Percentiles rank a stretch among this genome's conserved stretches.
Conservation (phyloP, 768 basidiomycete genomes). For the Podaxis rugospora region DNA sequence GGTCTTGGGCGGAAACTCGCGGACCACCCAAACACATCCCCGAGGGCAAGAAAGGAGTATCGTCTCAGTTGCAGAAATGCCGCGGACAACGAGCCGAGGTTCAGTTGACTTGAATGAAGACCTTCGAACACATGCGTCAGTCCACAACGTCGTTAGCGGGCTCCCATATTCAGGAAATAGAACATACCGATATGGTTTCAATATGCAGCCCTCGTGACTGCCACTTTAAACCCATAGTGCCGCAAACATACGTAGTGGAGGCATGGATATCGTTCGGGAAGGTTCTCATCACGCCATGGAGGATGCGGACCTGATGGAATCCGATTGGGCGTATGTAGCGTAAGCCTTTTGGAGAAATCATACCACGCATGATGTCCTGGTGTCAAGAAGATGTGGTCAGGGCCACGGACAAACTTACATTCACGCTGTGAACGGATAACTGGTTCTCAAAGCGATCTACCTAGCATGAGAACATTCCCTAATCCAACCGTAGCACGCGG, state of each 20-base stretch:
- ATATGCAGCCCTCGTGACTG: not conserved
- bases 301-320: not conserved
- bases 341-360: not conserved
- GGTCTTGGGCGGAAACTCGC: not conserved
- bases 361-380: conserved; percentile 1
- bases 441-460: not conserved
- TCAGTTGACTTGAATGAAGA: not conserved
- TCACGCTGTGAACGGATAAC: not conserved
- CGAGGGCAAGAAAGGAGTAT: not conserved
- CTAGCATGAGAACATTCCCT: not conserved
- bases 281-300: not conserved
- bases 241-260: not conserved
- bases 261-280: not conserved
- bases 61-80: not conserved
- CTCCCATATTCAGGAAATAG: not conserved
- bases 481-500: not conserved
- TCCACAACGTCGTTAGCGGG: not conserved
- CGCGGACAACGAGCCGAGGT: not conserved
- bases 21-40: not conserved
- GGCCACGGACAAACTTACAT: not conserved
- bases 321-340: conserved; percentile 4
- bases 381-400: not conserved
- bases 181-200: not conserved
- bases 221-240: not conserved
- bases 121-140: not conserved